A percentile compares a stretch with the other conserved stretches of the same genome.
Conservation (phyloP, 352 stramenopile species). For the Pythium aristosporum region DNA sequence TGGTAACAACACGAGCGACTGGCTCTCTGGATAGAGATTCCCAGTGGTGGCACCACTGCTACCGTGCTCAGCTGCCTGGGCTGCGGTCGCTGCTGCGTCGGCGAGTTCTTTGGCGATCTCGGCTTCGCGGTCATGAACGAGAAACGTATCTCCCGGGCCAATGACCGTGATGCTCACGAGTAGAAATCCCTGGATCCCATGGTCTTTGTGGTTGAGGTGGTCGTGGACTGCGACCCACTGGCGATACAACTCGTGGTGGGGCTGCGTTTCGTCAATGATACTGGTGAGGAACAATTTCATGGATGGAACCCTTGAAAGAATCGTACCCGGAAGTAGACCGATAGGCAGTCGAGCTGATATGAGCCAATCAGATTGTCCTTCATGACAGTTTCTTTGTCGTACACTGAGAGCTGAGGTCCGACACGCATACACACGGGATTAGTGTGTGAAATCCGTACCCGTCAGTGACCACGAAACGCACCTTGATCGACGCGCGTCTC, state of each 20-base stretch:
- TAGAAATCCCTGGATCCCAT: slow-evolving; percentile 82
- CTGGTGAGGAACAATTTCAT: too few species aligned
- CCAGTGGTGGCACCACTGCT: slow-evolving; percentile 4
- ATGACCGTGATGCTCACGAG: slow-evolving; percentile 69
- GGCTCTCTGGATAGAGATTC: slow-evolving; percentile 17
- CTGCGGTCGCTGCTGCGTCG: slow-evolving; percentile 6
- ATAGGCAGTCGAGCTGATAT: slow-evolving; percentile 83
- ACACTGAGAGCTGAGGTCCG: slow-evolving; percentile 55
- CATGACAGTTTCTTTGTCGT: slow-evolving; percentile 65
- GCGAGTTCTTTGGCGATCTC: slow-evolving; percentile 60
- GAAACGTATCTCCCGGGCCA: slow-evolving; percentile 61
- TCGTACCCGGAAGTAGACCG: slow-evolving; percentile 64
- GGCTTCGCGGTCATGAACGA: slow-evolving; percentile 67
- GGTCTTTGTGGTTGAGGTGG: slow-evolving; percentile 78
- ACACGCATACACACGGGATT: not conserved
- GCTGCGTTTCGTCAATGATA: slow-evolving; percentile 25
- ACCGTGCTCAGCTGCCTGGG: not conserved
- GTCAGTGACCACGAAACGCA: slow-evolving; percentile 7
- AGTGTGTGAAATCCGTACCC: not conserved
- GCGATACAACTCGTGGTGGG: slow-evolving; percentile 85
- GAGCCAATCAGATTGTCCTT: slow-evolving; percentile 84
- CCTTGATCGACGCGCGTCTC: slow-evolving; percentile 66
- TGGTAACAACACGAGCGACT: slow-evolving; percentile 65
- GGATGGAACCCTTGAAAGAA: not conserved
- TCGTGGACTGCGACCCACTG: slow-evolving; percentile 92